Evolutionary conservation across 2,329 filamentous ascomycete genomes (phyloP).

Genomic region (Diplodia mutila): DNA sequence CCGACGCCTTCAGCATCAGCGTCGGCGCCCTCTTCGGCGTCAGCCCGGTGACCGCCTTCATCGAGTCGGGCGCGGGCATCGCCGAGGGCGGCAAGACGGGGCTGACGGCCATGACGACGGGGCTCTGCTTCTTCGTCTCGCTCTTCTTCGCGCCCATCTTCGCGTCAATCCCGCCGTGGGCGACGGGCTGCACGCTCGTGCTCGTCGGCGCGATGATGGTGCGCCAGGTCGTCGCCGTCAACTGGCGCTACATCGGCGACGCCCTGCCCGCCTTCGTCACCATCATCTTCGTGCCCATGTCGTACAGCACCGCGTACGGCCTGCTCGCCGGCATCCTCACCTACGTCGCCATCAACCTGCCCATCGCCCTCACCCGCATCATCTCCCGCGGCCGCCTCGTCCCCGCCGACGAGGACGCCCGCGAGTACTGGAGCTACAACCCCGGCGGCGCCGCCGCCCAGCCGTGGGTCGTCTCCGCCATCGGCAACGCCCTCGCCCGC

Average conservation of each 20-base stretch:
- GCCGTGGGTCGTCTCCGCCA: slow-evolving; percentile 37
- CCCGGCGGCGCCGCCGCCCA: slow-evolving; percentile 44
- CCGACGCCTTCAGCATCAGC: slow-evolving; percentile 80
- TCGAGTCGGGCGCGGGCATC: slow-evolving; percentile 86
- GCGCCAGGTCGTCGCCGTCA: slow-evolving; percentile 74
- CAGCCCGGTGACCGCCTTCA: slow-evolving; percentile 82
- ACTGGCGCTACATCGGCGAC: slow-evolving; percentile 85
- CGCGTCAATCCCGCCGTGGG: slow-evolving; percentile 86
- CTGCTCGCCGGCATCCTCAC: slow-evolving; percentile 78
- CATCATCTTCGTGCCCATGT: slow-evolving; percentile 84
- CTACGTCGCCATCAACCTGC: slow-evolving; percentile 74
- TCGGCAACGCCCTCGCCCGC: slow-evolving; percentile 67
- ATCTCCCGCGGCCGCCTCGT: slow-evolving; percentile 69
- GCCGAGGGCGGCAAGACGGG: slow-evolving; percentile 85
- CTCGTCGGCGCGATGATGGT: slow-evolving; percentile 74
- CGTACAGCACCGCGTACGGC: slow-evolving; percentile 85
- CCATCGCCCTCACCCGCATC: slow-evolving; percentile 70
- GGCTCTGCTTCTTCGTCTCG: slow-evolving; percentile 82
- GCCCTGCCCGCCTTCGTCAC: slow-evolving; percentile 83
- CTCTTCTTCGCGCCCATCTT: slow-evolving; percentile 92
- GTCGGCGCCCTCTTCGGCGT: slow-evolving; percentile 78
- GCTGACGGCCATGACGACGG: slow-evolving; percentile 75
- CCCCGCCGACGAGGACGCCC: slow-evolving; percentile 73
- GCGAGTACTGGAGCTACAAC: slow-evolving; percentile 80
- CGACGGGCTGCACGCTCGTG: slow-evolving; percentile 67